phyloP scores from a whole-genome alignment of 176 grass and related monocot genomes.

The Sorghum bicolor region DNA sequence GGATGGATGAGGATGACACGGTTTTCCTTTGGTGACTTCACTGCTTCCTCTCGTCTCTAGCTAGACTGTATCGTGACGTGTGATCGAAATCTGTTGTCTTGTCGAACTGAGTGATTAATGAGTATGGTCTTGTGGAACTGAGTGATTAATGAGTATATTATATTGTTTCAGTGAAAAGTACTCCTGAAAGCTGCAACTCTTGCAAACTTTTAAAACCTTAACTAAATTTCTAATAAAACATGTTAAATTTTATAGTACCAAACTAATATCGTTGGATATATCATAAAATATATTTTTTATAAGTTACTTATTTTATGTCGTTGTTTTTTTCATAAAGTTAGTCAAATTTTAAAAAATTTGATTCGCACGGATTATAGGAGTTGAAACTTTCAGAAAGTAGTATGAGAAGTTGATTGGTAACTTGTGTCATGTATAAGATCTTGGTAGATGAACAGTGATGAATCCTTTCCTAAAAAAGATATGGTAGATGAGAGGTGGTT shows the following conservation, averaged over 20 bases:
- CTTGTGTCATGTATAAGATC: not conserved
- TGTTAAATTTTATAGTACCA: too few species aligned
- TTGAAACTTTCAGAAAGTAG: too few species aligned
- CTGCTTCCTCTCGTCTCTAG: not conserved
- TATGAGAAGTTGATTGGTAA: not conserved
- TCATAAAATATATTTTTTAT: too few species aligned
- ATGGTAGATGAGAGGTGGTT: slow-evolving; percentile 10
- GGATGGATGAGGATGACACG: not conserved
- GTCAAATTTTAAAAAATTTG: too few species aligned
- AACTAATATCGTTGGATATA: too few species aligned
- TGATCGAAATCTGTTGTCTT: not conserved
- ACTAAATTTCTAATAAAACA: too few species aligned
- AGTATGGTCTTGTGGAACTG: not conserved
- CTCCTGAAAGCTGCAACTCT: too few species aligned
- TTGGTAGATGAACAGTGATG: not conserved
- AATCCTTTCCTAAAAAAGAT: not conserved
- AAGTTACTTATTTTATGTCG: too few species aligned
- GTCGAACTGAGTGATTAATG: not conserved
- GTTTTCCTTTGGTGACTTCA: not conserved
- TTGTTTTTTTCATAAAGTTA: too few species aligned
- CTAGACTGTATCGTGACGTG: not conserved
- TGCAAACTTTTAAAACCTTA: too few species aligned
- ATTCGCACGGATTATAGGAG: too few species aligned
- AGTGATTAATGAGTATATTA: not conserved
- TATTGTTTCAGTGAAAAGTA: not conserved